phyloP scores from a whole-genome alignment of 2,329 filamentous ascomycete species.

The Pseudopyricularia cyperi region DNA sequence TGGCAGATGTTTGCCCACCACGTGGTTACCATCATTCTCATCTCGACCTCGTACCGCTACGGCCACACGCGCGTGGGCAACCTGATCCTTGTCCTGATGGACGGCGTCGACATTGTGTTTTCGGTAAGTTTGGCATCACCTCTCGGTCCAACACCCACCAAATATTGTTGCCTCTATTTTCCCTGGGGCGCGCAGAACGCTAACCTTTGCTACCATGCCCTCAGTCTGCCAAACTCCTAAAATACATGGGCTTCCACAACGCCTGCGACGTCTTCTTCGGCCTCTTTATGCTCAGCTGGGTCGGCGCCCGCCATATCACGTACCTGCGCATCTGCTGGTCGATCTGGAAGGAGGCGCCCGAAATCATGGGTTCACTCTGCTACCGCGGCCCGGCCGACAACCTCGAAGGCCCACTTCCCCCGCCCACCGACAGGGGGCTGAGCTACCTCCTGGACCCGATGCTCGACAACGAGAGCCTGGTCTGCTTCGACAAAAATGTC shows the following conservation, averaged over 20 bases:
- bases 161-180: too few relatives aligned
- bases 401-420: constrained; percentile 37
- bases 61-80: constrained; percentile 80
- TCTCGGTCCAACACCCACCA: too few relatives aligned
- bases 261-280: constrained; percentile 76
- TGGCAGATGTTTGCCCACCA: constrained; percentile 95
- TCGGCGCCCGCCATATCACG: constrained; percentile 67
- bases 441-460: constrained; percentile 64
- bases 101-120: constrained; percentile 78
- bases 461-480: constrained; percentile 51
- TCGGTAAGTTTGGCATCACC: constrained; percentile 43
- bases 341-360: constrained; percentile 53
- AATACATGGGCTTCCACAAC: constrained; percentile 67
- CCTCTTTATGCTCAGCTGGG: constrained; percentile 76
- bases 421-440: constrained; percentile 26
- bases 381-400: constrained; percentile 42
- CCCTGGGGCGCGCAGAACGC: too few relatives aligned
- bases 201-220: too few relatives aligned
- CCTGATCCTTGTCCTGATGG: constrained; percentile 83
- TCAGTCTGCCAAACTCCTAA: constrained; percentile 81
- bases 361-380: constrained; percentile 54
- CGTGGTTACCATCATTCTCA: constrained; percentile 71
- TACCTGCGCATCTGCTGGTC: constrained; percentile 76
- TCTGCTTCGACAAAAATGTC: constrained; percentile 69
- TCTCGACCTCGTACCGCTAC: constrained; percentile 75